Evolutionary conservation across 2,329 filamentous ascomycete genomes (phyloP), one percentile per base, ranked within the genome.

Genomic region (Penicillium sp.): DNA sequence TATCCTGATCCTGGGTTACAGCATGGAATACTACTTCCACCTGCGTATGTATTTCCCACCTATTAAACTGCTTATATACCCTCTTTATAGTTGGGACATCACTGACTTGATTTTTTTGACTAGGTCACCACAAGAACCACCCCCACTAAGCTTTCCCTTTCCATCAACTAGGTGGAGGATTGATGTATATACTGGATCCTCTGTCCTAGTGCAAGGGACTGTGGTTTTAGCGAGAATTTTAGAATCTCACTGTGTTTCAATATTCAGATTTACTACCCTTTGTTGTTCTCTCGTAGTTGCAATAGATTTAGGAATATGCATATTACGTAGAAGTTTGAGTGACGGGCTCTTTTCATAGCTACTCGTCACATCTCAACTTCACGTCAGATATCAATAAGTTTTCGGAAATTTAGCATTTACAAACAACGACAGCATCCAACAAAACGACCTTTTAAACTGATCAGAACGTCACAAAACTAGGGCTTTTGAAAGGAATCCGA

Each of bases 91-190:
- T 18, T 32, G 18, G n/a, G 9, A n/a, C 11, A 18, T 31, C 14
- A 31, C 38, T 40, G 18, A 45, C 57, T 61, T 51, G 61, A 47
- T 63, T 53, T 43, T 58, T 53, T 42, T 58, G 44, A 51, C 53
- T 68, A 99, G 94, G 94, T 72, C 93, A 99, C 86, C 93, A 97
- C 89, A 99, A 99, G 90, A 97, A 99, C 89, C 95, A 99, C 79
- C 90, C 91, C 71, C 94, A 99, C 84, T 99, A 95, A 82, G 74
- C 59, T 57, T 61, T 56, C 59, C 34, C 38, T 46, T 54, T 57
- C 48, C 60, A 57, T 56, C 52, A 34, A 61, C 55, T 51, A 57
- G 61, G 61, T 51, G 65, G 66, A 66, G 65, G 67, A 67, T 65
- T 61, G 65, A 69, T 76, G 73, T 76, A 76, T 69, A 76, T 74